Conservation (phyloP, 2,329 filamentous ascomycete genomes). For the Chalaropsis thielavioides region DNA sequence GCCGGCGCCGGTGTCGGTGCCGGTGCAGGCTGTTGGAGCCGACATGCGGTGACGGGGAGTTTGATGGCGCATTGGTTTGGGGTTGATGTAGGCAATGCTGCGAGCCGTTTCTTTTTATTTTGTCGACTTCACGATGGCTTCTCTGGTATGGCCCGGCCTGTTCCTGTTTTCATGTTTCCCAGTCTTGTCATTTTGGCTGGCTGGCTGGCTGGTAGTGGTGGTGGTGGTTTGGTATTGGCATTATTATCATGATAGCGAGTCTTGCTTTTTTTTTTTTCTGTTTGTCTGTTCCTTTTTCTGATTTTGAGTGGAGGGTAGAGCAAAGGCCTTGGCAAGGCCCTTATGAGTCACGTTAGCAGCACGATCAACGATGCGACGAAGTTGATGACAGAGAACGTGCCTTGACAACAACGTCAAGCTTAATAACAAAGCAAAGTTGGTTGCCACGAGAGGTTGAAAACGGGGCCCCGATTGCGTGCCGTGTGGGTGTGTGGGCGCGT, state of each 20-base stretch:
- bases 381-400: not conserved
- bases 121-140: too few species aligned
- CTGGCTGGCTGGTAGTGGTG: not conserved
- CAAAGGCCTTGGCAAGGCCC: not conserved
- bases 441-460: not conserved
- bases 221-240: slow-evolving; percentile 16
- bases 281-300: too few species aligned
- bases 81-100: too few species aligned
- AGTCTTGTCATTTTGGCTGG: not conserved
- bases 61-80: not conserved
- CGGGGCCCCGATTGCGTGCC: not conserved
- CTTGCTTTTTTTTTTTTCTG: not conserved
- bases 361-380: not conserved
- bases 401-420: too few species aligned
- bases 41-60: slow-evolving; percentile 22
- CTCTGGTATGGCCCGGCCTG: too few species aligned
- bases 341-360: not conserved
- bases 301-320: not conserved
- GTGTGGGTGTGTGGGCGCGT: too few species aligned
- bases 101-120: not conserved
- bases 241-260: slow-evolving; percentile 19
- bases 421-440: not conserved
- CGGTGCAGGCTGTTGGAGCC: not conserved
- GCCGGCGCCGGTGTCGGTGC: not conserved
- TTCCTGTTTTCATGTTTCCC: not conserved